phyloP scores from a whole-genome alignment of 2,329 filamentous ascomycete species.

The Aspergillus ochraceoroseus region DNA sequence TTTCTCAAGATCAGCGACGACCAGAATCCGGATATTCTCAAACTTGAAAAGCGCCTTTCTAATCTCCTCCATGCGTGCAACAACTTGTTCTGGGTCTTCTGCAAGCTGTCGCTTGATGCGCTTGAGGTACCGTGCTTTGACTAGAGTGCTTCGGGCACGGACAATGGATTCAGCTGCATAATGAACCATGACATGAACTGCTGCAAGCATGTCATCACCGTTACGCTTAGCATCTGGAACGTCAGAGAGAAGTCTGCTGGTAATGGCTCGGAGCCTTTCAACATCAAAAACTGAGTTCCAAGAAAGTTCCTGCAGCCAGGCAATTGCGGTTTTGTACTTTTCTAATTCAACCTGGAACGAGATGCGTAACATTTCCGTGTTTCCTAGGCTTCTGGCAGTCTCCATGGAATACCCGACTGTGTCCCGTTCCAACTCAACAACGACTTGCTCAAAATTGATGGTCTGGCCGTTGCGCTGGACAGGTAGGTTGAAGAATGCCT shows the following conservation, averaged over 20 bases:
- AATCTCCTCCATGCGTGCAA: slow-evolving; percentile 72
- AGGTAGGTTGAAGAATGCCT: slow-evolving; percentile 93
- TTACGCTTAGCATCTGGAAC: slow-evolving; percentile 88
- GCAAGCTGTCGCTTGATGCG: slow-evolving; percentile 75
- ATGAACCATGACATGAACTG: slow-evolving; percentile 71
- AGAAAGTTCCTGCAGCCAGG: slow-evolving; percentile 80
- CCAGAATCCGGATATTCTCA: slow-evolving; percentile 77
- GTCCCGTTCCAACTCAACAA: slow-evolving; percentile 84
- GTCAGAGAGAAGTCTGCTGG: slow-evolving; percentile 81
- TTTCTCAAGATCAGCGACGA: slow-evolving; percentile 73
- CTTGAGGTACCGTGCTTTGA: slow-evolving; percentile 82
- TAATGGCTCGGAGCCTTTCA: slow-evolving; percentile 56
- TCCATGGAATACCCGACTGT: slow-evolving; percentile 78
- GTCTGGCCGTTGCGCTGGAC: slow-evolving; percentile 69
- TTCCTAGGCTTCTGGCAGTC: slow-evolving; percentile 63
- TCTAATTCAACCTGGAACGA: slow-evolving; percentile 81
- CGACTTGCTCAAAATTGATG: slow-evolving; percentile 85
- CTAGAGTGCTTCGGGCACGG: slow-evolving; percentile 73
- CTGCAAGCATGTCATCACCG: slow-evolving; percentile 59
- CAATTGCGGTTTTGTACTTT: slow-evolving; percentile 76
- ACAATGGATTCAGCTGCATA: slow-evolving; percentile 69
- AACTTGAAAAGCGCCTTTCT: slow-evolving; percentile 72
- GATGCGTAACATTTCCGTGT: slow-evolving; percentile 75
- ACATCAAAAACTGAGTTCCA: slow-evolving; percentile 86
- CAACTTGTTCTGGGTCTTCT: slow-evolving; percentile 67